Evolutionary conservation across 2,329 filamentous ascomycete genomes (phyloP).

Genomic region (Paracamarosporium sp.): DNA sequence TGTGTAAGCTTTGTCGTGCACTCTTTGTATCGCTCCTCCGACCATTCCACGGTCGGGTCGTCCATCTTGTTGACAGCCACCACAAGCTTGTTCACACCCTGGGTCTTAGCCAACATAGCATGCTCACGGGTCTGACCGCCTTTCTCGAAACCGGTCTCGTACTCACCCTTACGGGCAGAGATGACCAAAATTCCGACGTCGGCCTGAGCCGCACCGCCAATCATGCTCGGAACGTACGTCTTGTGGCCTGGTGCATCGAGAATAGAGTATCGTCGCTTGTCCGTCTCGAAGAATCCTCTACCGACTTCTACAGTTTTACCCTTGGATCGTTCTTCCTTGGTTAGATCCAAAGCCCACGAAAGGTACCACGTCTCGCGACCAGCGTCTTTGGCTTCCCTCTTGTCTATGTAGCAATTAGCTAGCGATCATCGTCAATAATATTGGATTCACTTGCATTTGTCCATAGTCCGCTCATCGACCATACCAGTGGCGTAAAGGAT

Average conservation of each 20-base stretch:
- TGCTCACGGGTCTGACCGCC: constrained; percentile 97
- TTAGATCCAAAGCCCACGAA: constrained; percentile 97
- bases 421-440: background rate
- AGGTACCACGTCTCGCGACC: constrained; percentile 99
- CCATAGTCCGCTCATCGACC: constrained; percentile 98
- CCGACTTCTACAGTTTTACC: constrained; percentile 99
- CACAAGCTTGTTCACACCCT: constrained; percentile 95
- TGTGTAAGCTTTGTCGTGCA: constrained; percentile 86
- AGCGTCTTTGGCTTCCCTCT: constrained; percentile 88
- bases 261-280: constrained; percentile 95
- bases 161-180: constrained; percentile 95
- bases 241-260: constrained; percentile 76
- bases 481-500: constrained; percentile 95
- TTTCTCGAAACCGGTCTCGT: constrained; percentile 97
- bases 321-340: constrained; percentile 93
- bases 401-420: constrained; percentile 49
- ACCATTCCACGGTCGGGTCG: constrained; percentile 95
- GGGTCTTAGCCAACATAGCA: constrained; percentile 96
- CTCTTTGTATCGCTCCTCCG: constrained; percentile 85
- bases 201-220: constrained; percentile 76
- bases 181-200: constrained; percentile 89
- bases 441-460: constrained; percentile 70
- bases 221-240: constrained; percentile 87
- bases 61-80: constrained; percentile 98
- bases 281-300: constrained; percentile 89